Conservation (phyloP, 2,329 filamentous ascomycete genomes). For the Anthostomella pinea region DNA sequence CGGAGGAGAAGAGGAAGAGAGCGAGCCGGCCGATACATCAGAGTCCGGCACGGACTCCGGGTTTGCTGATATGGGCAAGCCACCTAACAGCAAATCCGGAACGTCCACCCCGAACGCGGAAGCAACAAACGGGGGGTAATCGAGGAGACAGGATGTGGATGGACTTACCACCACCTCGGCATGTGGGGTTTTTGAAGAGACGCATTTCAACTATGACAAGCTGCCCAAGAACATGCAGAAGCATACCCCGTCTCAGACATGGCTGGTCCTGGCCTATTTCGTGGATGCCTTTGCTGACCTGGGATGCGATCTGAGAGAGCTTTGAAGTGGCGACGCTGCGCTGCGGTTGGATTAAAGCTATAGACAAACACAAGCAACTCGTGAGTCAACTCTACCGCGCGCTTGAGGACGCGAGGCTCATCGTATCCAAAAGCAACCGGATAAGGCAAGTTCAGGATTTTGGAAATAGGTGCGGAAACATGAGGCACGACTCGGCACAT, state of each 20-base stretch:
- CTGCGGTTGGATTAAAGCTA: constrained; percentile 2
- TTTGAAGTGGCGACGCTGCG: constrained; percentile 1
- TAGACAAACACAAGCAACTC: constrained; percentile 4
- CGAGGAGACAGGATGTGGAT: too few relatives aligned
- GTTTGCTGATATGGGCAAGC: too few relatives aligned
- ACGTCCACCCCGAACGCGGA: too few relatives aligned
- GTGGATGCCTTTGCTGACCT: constrained; percentile 8
- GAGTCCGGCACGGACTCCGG: too few relatives aligned
- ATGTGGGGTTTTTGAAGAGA: constrained; percentile 5
- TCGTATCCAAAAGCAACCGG: constrained; percentile 1
- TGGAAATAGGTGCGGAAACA: constrained; percentile 10
- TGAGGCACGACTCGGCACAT: constrained; percentile 9
- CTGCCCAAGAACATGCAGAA: constrained; percentile 4
- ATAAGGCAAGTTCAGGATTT: constrained; percentile 9
- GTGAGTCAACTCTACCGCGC: constrained; percentile 7
- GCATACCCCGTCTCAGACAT: constrained; percentile 5
- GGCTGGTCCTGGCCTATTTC: constrained; percentile 7
- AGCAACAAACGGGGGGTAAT: too few relatives aligned
- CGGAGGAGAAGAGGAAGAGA: constrained; percentile 5
- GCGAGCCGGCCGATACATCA: too few relatives aligned
- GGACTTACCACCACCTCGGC: too few relatives aligned
- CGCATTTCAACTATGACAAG: constrained; percentile 4
- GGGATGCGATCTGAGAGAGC: constrained; percentile 1
- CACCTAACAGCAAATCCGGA: too few relatives aligned
- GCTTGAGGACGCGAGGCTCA: constrained; percentile 10